Base-by-base conservation (phyloP, 176 grass and related monocot species). In the Oryza longistaminata region DNA sequence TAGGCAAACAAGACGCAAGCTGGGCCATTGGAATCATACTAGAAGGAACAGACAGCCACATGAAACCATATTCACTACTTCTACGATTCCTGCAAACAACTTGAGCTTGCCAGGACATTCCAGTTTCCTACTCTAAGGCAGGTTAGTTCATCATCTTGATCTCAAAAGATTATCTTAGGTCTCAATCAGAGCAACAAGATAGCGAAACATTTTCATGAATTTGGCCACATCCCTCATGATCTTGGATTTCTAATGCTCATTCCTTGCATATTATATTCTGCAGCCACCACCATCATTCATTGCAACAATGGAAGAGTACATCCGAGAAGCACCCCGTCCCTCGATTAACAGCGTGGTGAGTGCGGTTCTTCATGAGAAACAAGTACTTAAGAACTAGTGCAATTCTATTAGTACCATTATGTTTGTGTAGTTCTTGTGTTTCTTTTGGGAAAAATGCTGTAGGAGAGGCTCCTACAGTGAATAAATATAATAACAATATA, bases 281-380 rank as follows among this genome's bases (percentile, higher is more conserved):
- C 85, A 98, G 96, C 91, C 96, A 69, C 93, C 96, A 40, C 66
- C 93, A 64, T 95, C 96, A 68, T 98, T 98, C 86, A 85, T 98
- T 85, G 74, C 78, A 52, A 93, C 96, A 31, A 98, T 98, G 93
- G 96, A 98, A 83, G 93, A 98, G 76, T 98, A 98, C 76, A 88
- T 98, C 79, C 93, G 89, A 89, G 93, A 95, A 95, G 91, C 93
- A 60, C 87, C 93, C 64, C 86, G 86, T 34, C 70, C 89, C 71
- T 88, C 84, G 39, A 81, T 81, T 44, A 93, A 86, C 65, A 77
- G 84, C 80, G 60, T 89, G 81, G 96, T 98, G 77, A 93, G 93
- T 71, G 9, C 84, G 26, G 7, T 34, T n/a, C 77, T 53, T n/a
- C 73, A 81, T 58, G 58, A 75, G 31, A 76, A 68, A 64, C 5